phyloP scores from a whole-genome alignment of 805 yeast species.

The Zygosaccharomyces kombuchaensis region DNA sequence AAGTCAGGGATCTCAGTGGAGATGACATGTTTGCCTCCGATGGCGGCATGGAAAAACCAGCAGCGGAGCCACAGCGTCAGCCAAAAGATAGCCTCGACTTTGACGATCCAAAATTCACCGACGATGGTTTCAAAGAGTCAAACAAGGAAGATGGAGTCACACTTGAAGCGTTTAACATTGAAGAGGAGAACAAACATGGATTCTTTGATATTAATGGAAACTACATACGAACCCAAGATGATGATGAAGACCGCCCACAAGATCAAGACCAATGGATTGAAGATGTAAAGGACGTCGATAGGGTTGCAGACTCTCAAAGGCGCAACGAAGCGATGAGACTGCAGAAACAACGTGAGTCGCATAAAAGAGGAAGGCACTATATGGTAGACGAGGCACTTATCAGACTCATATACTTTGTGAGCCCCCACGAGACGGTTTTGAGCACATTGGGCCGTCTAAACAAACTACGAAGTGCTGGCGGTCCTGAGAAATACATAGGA shows the following conservation, averaged over 20 bases:
- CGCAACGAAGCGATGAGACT: slow-evolving; percentile 10
- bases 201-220: slow-evolving; percentile 49
- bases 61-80: slow-evolving; percentile 3
- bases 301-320: slow-evolving; percentile 14
- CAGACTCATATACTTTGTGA: slow-evolving; percentile 31
- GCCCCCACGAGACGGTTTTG: slow-evolving; percentile 46
- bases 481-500: slow-evolving; percentile 17
- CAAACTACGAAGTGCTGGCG: slow-evolving; percentile 20
- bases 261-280: slow-evolving; percentile 23
- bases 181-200: slow-evolving; percentile 48
- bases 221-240: slow-evolving; percentile 36
- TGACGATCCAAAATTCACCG: slow-evolving; percentile 7
- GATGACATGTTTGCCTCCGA: slow-evolving; percentile 46
- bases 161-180: slow-evolving; percentile 50
- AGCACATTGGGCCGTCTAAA: slow-evolving; percentile 43
- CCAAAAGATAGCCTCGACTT: slow-evolving; percentile 24
- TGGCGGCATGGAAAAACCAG: slow-evolving; percentile 14
- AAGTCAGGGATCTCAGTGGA: slow-evolving; percentile 22
- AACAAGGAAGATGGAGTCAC: slow-evolving; percentile 28
- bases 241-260: slow-evolving; percentile 25
- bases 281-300: slow-evolving; percentile 15
- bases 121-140: slow-evolving; percentile 19
- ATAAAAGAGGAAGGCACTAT: slow-evolving; percentile 16
- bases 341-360: slow-evolving; percentile 24
- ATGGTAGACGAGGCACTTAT: slow-evolving; percentile 35